Base-by-base conservation (phyloP, 2,329 filamentous ascomycete genomes). In the Colletotrichum noveboracense region DNA sequence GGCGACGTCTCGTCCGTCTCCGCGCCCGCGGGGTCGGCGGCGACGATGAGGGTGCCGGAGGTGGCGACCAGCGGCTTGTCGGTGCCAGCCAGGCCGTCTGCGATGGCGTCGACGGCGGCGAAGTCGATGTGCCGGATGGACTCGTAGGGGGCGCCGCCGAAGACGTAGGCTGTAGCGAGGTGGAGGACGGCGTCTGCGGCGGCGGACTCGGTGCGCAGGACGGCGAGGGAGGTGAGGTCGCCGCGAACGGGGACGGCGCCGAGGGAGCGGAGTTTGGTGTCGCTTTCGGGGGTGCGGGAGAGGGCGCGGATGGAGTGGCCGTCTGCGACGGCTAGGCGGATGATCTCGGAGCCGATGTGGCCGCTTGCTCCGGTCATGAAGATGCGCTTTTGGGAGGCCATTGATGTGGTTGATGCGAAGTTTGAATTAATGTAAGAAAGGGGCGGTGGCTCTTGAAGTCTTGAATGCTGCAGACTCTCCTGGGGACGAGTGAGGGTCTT, bases 101-200 rank as follows among this genome's bases (percentile, higher is more conserved):
- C 82, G 16, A 88, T 81, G n/a, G 85, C 83, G 60, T 83, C 80
- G 8, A 86, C 78, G 7, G 84, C 85, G 0, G 80, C 83, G 7
- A 78, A 80, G 70, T 87, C 85, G 36, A 81, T 81, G 34, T 75
- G 70, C 5, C 70, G 28, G 18, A 81, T 64, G 7, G 80, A 77
- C 6, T 80, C 67, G 14, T 81, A 77, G 32, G 80, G 81, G 4
- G 80, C 78, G 67, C 82, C 83, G 43, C 78, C 75, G 77, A 81
- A 80, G 58, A 81, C 77, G 65, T 83, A 81, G 21, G 83, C 77
- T 68, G 82, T 81, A 6, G 85, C 87, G 7, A 89, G 81, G 75
- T 87, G 85, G 6, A 89, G 78, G 8, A 89, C 84, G n/a, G 82
- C 79, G 70, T 89, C 86, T 7, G 86, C 86, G 12, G 79, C 74